Evolutionary conservation across 140 eudicot species (phyloP), one percentile per base, ranked within the genome.

Genomic region (Senecio squalidus): DNA sequence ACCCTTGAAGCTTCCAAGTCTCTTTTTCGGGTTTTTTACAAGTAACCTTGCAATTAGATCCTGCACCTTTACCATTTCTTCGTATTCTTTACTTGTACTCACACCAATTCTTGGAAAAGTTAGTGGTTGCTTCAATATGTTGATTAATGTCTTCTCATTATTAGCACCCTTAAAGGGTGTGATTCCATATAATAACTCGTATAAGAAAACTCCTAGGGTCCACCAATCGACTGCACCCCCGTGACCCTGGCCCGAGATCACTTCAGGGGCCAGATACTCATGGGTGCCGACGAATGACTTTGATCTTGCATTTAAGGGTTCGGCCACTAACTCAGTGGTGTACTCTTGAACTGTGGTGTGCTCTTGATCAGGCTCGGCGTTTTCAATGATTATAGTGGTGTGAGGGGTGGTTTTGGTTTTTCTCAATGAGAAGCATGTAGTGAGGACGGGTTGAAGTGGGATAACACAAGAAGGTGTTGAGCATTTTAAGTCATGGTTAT

Each of bases 151-250:
- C 60, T 82, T 82, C 82, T 85, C 90, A 43, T 85, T 85, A 50
- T 82, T 85, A 64, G 82, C 90, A 28, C 95, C 95, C 67, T 74
- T 85, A 67, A 82, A 85, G 18, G 95, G 95, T 55, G 95, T 85
- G 25, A 49, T 66, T 6, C 95, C 90, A 46, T 78, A 85, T 58
- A 85, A 55, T 9, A 85, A 54, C 29, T 85, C 95, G 33, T 85
- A 85, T 53, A 85, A 69, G 64, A 85, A 85, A 68, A 85, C 82
- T 66, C 95, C 95, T 15, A 82, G 69, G 6, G 95, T 82, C 95
- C 95, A 85, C 95, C 95, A 85, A 51, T 85, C 95, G 11, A 85
- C 95, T 0, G 90, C 86, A 33, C 95, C 82, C 16, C 95, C 95
- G 9, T 85, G 95, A 0, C 95, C 95, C 14, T 78, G 84, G 26